phyloP scores from a whole-genome alignment of 768 basidiomycete species.

The Lactarius sanguifluus region DNA sequence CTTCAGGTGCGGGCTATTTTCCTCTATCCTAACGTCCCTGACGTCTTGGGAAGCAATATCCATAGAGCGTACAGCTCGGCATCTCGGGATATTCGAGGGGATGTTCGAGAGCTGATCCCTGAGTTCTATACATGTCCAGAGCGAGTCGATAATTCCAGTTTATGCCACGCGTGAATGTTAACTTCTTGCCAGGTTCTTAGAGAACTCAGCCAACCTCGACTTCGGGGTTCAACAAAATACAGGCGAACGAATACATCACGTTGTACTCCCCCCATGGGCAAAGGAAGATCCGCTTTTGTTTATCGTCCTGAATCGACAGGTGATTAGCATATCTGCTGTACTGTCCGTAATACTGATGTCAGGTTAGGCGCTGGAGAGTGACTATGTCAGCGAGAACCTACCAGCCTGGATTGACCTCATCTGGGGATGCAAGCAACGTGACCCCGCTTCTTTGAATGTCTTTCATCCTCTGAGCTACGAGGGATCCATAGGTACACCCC shows the following conservation, averaged over 20 bases:
- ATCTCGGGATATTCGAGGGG: constrained; percentile 80
- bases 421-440: constrained; percentile 86
- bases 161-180: neutral
- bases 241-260: constrained; percentile 81
- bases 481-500: constrained; percentile 68
- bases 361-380: constrained; percentile 79
- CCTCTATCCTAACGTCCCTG: constrained; percentile 22
- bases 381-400: constrained; percentile 79
- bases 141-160: constrained; percentile 40
- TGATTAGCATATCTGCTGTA: neutral
- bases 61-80: constrained; percentile 83
- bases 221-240: constrained; percentile 73
- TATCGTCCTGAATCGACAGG: constrained; percentile 67
- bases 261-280: constrained; percentile 91
- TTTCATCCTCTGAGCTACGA: constrained; percentile 95
- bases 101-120: constrained; percentile 91
- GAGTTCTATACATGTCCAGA: constrained; percentile 86
- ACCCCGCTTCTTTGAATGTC: constrained; percentile 72
- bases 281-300: constrained; percentile 81
- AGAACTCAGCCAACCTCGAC: constrained; percentile 76
- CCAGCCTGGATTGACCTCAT: constrained; percentile 93
- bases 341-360: neutral
- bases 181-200: constrained; percentile 60
- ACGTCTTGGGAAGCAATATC: constrained; percentile 54
- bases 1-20: constrained; percentile 51